A percentile compares a stretch with the other conserved stretches of the same genome.
Evolutionary conservation across 2,329 filamentous ascomycete species (phyloP).

Genomic region (Colletotrichum sp.): DNA sequence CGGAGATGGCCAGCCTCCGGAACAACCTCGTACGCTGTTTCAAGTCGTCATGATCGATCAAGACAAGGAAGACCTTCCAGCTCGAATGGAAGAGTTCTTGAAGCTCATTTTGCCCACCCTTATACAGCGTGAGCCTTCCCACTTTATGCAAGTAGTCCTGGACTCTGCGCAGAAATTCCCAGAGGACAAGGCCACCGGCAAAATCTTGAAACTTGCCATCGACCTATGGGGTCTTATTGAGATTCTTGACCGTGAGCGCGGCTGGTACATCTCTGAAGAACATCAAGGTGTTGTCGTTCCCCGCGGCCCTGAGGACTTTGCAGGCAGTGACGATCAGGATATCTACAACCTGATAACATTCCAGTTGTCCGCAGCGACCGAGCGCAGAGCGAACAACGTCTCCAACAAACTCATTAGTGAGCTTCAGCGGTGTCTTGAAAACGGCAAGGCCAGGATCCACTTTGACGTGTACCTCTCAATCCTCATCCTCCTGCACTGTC

Average conservation of each 20-base stretch:
- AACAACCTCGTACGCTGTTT: conserved; percentile 16
- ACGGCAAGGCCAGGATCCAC: conserved; percentile 63
- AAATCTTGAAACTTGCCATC: conserved; percentile 61
- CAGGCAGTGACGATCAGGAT: conserved; percentile 55
- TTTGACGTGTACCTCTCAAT: conserved; percentile 68
- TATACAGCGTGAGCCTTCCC: conserved; percentile 63
- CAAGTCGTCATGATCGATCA: conserved; percentile 63
- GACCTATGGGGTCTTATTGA: conserved; percentile 71
- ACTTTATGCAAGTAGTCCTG: conserved; percentile 64
- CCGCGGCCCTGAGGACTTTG: conserved; percentile 53
- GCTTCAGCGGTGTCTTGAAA: conserved; percentile 66
- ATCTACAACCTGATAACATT: conserved; percentile 67
- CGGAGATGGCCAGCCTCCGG: conserved; percentile 9
- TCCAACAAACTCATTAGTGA: conserved; percentile 63
- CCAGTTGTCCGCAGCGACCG: conserved; percentile 68
- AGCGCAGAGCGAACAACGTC: conserved; percentile 66
- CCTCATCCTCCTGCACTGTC: conserved; percentile 67
- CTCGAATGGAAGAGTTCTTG: conserved; percentile 66
- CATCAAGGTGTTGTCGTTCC: conserved; percentile 45
- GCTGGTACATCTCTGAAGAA: conserved; percentile 63
- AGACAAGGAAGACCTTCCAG: conserved; percentile 64
- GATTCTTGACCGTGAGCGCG: conserved; percentile 67
- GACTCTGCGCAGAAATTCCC: conserved; percentile 55
- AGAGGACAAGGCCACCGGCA: conserved; percentile 52
- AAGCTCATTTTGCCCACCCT: conserved; percentile 62